Base-by-base conservation (phyloP, 352 stramenopile species). In the Globisporangium cederbergense region DNA sequence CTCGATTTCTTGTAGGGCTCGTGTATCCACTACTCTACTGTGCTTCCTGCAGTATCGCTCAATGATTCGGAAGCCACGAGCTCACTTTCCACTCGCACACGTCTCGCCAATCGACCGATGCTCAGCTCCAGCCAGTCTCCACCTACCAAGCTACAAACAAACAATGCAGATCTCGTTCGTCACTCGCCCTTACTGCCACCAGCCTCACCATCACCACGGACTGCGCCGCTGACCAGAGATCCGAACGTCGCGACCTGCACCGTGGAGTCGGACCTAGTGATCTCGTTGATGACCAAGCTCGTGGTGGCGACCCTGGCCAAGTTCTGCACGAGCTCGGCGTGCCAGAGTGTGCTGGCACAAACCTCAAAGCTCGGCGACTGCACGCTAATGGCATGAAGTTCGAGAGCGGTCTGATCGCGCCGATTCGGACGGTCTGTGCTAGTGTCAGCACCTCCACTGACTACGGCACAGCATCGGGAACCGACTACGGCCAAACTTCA, bases 281-380 rank as follows among this genome's bases (percentile, higher is more conserved):
- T 11, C 58, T 75, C 22, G 14, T 56, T 60, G 22, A 36, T 49
- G 9, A 22, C 54, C 18, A 32, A 34, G 54, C 66, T 61, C 3
- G 54, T 57, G 0, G 60, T n/a, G 11, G 64, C 52, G 0, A 61
- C 42, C 1, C 14, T 71, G 32, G 22, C 70, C 45, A 71, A 73
- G 66, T 58, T 73, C 18, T 77, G 70, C 32, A n/a, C 45, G 16
- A 66, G 59, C 56, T 18, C 45, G 6, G 56, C 65, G 47, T 77
- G 67, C 52, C 30, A 65, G 62, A 50, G 18, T 10, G 52, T 69
- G 16, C 58, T 76, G 22, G 32, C 28, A 51, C 62, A 50, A 64
- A 47, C 7, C 58, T 72, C 4, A 28, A 56, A 64, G 18, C 59
- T 76, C 3, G 70, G 70, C 34, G 70, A 76, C 59, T 73, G 70